These are phyloP conservation scores for Fonsecaea monophora DNA, from an alignment of 2,329 filamentous ascomycete genomes.

Conservation along the genomic window DNA sequence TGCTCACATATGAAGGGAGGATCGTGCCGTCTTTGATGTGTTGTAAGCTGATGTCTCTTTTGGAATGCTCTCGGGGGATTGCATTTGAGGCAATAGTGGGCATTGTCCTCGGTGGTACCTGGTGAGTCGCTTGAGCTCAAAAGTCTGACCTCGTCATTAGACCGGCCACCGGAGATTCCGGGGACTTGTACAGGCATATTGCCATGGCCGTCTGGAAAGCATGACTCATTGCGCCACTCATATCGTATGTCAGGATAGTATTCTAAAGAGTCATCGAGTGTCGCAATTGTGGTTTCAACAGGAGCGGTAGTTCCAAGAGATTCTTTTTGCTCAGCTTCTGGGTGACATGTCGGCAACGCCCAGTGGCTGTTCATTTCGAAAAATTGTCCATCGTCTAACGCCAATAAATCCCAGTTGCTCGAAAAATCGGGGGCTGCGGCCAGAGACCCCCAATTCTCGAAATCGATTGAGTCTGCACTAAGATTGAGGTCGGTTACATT, in stretches of 20 bases:
- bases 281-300: neutral
- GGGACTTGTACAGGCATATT: neutral
- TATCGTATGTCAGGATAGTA: neutral
- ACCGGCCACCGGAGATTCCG: neutral
- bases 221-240: neutral
- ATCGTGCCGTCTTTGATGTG: constrained; percentile 11
- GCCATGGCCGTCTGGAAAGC: neutral
- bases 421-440: neutral
- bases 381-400: neutral
- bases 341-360: neutral
- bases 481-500: constrained; percentile 12
- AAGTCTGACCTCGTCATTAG: neutral
- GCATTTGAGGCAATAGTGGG: constrained; percentile 9
- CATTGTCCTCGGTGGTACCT: neutral
- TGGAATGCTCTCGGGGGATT: constrained; percentile 6
- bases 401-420: neutral
- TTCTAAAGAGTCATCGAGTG: neutral
- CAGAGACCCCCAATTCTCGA: neutral
- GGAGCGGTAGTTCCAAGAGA: neutral
- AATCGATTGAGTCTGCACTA: constrained; percentile 9
- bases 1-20: constrained; percentile 9
- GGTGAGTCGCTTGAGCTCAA: neutral
- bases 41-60: constrained; percentile 14
- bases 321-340: neutral
- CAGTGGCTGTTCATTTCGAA: neutral